Evolutionary conservation across 2,329 filamentous ascomycete species (phyloP).

Genomic region (Xylaria multiplex): DNA sequence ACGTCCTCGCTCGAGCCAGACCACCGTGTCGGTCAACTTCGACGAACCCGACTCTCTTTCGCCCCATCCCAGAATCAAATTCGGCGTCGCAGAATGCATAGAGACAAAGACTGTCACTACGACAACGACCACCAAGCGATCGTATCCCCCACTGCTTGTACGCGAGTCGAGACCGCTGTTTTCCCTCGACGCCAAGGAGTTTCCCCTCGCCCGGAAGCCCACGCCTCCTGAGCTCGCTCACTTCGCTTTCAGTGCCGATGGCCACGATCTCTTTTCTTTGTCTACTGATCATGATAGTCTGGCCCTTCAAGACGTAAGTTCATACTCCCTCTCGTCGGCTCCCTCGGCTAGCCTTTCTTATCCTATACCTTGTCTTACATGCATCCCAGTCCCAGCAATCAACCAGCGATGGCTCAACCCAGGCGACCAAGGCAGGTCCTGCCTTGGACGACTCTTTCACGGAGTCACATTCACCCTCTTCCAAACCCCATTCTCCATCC

Average conservation of each 20-base stretch:
- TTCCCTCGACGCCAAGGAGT: conserved; percentile 85
- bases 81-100: conserved; percentile 71
- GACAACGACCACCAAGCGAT: conserved; percentile 87
- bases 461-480: conserved; percentile 43
- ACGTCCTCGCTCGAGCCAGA: conserved; percentile 54
- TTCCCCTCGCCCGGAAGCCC: conserved; percentile 83
- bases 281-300: conserved; percentile 40
- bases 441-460: conserved; percentile 49
- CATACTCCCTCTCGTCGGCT: conserved; percentile 14
- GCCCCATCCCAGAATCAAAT: conserved; percentile 58
- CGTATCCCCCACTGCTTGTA: conserved; percentile 85
- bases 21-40: conserved; percentile 59
- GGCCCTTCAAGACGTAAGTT: conserved; percentile 41
- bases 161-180: conserved; percentile 75
- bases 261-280: conserved; percentile 62
- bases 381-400: conserved; percentile 44
- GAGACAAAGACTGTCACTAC: conserved; percentile 83
- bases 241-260: conserved; percentile 76
- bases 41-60: conserved; percentile 53
- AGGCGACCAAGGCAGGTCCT: conserved; percentile 47
- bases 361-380: conserved; percentile 33
- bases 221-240: conserved; percentile 82
- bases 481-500: conserved; percentile 40
- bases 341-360: conserved; percentile 14
- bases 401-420: conserved; percentile 40